Conservation (phyloP, 768 basidiomycete genomes). For the Astraeus odoratus region DNA sequence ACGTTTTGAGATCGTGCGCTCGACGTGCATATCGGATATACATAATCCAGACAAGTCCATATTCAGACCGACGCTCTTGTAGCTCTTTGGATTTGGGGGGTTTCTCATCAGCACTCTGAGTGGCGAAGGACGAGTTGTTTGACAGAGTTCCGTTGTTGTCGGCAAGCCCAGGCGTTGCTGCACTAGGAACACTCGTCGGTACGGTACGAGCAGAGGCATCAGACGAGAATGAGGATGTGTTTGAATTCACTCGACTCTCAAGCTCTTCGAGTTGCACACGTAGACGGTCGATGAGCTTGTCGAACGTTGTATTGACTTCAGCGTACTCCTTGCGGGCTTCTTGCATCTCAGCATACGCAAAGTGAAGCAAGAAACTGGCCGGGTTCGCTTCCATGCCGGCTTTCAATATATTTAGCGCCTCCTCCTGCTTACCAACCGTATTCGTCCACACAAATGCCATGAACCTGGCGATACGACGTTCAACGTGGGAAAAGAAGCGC, state of each 20-base stretch:
- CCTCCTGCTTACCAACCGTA: conserved; percentile 69
- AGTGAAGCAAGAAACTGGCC: conserved; percentile 83
- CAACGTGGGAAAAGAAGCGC: conserved; percentile 1
- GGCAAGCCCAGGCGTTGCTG: conserved; percentile 10
- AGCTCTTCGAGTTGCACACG: conserved; percentile 55
- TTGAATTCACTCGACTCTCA: conserved; percentile 38
- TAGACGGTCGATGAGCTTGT: conserved; percentile 63
- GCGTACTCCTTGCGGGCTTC: conserved; percentile 57
- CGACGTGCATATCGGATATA: conserved; percentile 91
- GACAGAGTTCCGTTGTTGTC: conserved; percentile 32
- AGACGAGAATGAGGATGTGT: conserved; percentile 33
- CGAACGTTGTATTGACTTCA: conserved; percentile 67
- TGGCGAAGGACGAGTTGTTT: conserved; percentile 42
- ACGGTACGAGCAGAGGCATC: conserved; percentile 25
- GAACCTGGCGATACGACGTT: conserved; percentile 49
- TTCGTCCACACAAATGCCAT: conserved; percentile 85
- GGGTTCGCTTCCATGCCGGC: conserved; percentile 87
- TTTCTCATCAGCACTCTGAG: conserved; percentile 48
- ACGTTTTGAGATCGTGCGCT: conserved; percentile 79
- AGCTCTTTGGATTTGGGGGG: conserved; percentile 49
- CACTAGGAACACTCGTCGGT: conserved; percentile 18
- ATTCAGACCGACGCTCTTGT: conserved; percentile 53
- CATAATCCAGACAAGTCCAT: conserved; percentile 76
- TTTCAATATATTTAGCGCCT: conserved; percentile 73
- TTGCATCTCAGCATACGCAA: conserved; percentile 73